phyloP scores from a whole-genome alignment of 2,329 filamentous ascomycete species.

The Sporothrix brunneoviolacea region DNA sequence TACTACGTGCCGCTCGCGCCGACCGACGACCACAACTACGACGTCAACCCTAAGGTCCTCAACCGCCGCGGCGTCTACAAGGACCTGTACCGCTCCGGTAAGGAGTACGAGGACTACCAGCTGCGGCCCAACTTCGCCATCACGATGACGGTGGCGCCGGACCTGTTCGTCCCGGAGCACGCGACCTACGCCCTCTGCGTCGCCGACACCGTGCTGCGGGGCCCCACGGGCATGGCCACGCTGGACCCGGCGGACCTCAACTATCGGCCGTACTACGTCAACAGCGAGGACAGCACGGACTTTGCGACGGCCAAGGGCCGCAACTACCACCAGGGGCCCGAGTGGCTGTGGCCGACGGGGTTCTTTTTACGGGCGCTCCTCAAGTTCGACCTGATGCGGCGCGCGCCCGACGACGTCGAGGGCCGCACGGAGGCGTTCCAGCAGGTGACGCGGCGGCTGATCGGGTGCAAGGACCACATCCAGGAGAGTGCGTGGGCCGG shows the following conservation, averaged over 20 bases:
- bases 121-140: constrained; percentile 90
- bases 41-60: constrained; percentile 70
- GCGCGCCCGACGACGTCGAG: constrained; percentile 48
- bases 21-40: constrained; percentile 67
- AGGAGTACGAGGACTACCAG: constrained; percentile 97
- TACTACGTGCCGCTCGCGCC: constrained; percentile 74
- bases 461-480: constrained; percentile 80
- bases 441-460: constrained; percentile 78
- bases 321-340: constrained; percentile 97
- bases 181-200: constrained; percentile 74
- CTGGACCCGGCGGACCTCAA: constrained; percentile 88
- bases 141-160: constrained; percentile 87
- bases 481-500: constrained; percentile 79
- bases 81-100: constrained; percentile 87
- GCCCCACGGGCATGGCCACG: constrained; percentile 91
- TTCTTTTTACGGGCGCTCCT: constrained; percentile 90
- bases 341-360: constrained; percentile 96
- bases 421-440: constrained; percentile 85
- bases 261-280: constrained; percentile 91
- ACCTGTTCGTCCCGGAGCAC: constrained; percentile 72
- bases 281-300: constrained; percentile 85
- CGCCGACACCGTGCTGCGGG: constrained; percentile 72
- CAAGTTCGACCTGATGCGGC: constrained; percentile 76
- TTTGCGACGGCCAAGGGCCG: constrained; percentile 89
- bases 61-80: constrained; percentile 97